A percentile compares a stretch with the other conserved stretches of the same genome.
Evolutionary conservation across 768 basidiomycete species (phyloP).

Genomic region (Amanita polypyramis): DNA sequence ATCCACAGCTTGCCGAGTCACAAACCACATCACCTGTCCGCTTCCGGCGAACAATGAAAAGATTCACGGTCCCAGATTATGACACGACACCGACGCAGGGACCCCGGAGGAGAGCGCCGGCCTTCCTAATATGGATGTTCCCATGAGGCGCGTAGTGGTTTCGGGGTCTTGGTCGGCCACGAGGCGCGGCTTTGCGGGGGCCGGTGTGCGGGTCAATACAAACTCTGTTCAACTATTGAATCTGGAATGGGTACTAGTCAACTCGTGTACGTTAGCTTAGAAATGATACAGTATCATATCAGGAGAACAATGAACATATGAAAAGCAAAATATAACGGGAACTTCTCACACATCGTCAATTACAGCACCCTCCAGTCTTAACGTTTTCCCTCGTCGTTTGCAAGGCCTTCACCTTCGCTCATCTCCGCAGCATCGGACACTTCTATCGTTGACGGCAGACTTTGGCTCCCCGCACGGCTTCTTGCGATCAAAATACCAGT

Average conservation of each 20-base stretch:
- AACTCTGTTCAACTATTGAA: not conserved
- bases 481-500: slow-evolving; percentile 45
- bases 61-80: not conserved
- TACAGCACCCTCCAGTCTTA: not conserved
- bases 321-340: not conserved
- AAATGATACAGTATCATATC: slow-evolving; percentile 6
- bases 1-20: slow-evolving; percentile 3
- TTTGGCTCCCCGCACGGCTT: slow-evolving; percentile 38
- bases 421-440: slow-evolving; percentile 17
- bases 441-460: slow-evolving; percentile 23
- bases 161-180: slow-evolving; percentile 2
- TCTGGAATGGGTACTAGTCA: slow-evolving; percentile 7
- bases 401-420: slow-evolving; percentile 13
- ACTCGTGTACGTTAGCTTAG: slow-evolving; percentile 6
- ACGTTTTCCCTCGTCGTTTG: slow-evolving; percentile 10
- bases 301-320: slow-evolving; percentile 6
- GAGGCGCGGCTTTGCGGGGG: slow-evolving; percentile 2
- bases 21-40: slow-evolving; percentile 8
- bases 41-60: slow-evolving; percentile 26
- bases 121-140: slow-evolving; percentile 4
- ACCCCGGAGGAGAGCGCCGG: not conserved
- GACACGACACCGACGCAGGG: slow-evolving; percentile 1
- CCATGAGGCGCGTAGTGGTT: not conserved
- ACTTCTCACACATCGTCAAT: not conserved
- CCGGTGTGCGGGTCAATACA: not conserved